phyloP scores from a whole-genome alignment of 2,329 filamentous ascomycete species.

The Beauveria asiatica region DNA sequence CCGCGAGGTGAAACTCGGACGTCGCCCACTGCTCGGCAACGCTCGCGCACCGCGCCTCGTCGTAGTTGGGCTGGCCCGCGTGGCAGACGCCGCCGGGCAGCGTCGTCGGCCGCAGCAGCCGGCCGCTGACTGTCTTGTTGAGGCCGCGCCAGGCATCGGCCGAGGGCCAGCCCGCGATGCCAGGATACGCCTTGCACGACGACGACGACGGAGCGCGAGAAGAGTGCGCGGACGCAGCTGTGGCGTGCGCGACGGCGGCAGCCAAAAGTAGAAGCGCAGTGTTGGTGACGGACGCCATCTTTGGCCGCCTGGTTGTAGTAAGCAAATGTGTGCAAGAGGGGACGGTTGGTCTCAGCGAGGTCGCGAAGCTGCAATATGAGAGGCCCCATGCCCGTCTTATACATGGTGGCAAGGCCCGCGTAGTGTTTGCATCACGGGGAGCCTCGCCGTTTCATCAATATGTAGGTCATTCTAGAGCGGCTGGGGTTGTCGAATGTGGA shows the following conservation, averaged over 20 bases:
- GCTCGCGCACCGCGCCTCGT: slow-evolving; percentile 20
- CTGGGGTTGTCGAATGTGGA: not conserved
- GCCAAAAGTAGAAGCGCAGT: not conserved
- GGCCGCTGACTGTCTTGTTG: slow-evolving; percentile 3
- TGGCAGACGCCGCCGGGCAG: slow-evolving; percentile 24
- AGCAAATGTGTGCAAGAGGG: too few relatives aligned
- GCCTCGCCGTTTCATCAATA: not conserved
- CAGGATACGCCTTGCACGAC: slow-evolving; percentile 6
- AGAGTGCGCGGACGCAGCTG: not conserved
- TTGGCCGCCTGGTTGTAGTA: not conserved
- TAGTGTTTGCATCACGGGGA: not conserved
- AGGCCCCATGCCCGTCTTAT: not conserved
- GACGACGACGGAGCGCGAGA: not conserved
- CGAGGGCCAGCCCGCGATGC: not conserved
- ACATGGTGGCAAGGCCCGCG: not conserved
- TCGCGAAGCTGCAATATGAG: not conserved
- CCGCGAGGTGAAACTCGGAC: slow-evolving; percentile 20
- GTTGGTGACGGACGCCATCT: not conserved
- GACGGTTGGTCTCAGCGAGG: not conserved
- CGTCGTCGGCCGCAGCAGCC: not conserved
- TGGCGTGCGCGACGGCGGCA: not conserved
- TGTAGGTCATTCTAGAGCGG: not conserved
- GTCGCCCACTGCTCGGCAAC: slow-evolving; percentile 19
- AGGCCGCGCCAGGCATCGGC: not conserved
- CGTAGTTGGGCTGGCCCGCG: slow-evolving; percentile 17